A percentile compares a stretch with the other conserved stretches of the same genome.
Conservation (phyloP, 106 monocot genomes). For the Gastrodia elata region DNA sequence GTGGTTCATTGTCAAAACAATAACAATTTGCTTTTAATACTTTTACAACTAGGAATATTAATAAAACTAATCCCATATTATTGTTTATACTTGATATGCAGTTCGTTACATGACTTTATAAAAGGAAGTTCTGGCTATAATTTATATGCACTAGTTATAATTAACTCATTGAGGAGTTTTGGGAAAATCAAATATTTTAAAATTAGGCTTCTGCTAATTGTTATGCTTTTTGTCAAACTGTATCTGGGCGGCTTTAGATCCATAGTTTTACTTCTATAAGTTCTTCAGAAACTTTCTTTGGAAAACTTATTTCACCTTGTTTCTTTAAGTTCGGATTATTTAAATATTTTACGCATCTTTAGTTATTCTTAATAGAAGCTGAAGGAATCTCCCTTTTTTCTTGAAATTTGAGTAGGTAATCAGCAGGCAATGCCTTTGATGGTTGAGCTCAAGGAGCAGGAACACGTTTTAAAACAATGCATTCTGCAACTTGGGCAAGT, state of each 20-base stretch:
- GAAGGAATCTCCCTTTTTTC: background rate
- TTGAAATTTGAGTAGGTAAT: constrained; percentile 35
- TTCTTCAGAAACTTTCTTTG: background rate
- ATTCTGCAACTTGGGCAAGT: constrained; percentile 68
- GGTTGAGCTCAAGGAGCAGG: constrained; percentile 61
- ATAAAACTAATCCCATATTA: background rate
- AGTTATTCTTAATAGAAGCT: background rate
- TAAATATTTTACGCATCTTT: background rate
- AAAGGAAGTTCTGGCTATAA: no score
- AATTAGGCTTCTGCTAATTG: background rate
- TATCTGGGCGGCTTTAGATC: background rate
- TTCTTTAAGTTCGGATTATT: background rate
- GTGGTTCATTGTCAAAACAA: no score
- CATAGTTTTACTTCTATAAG: background rate
- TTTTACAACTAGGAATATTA: no score
- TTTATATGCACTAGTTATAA: no score
- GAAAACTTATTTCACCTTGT: no score
- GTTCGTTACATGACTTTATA: no score
- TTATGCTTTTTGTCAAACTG: background rate
- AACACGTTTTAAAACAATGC: constrained; percentile 57
- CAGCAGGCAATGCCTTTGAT: constrained; percentile 36
- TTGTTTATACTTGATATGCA: background rate
- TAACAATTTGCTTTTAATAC: no score
- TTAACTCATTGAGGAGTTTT: background rate
- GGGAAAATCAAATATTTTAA: background rate